Evolutionary conservation across 345 rosid species (phyloP).

Genomic region (Salix exigua): DNA sequence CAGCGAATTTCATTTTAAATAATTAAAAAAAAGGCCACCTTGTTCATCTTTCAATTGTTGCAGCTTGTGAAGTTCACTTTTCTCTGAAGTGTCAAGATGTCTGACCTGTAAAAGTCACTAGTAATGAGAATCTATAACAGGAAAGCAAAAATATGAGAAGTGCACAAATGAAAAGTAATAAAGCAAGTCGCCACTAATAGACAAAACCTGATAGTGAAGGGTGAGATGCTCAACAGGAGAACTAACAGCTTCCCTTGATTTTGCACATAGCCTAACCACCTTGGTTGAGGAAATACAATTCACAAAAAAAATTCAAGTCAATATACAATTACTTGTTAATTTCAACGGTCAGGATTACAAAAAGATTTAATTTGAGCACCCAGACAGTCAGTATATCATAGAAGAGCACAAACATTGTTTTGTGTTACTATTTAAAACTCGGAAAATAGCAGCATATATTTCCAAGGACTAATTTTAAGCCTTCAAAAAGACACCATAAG

Average conservation of each 20-base stretch:
- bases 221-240: constrained; percentile 99
- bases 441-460: neutral
- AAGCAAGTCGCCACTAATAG: constrained; percentile 4
- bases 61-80: constrained; percentile 97
- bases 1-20: neutral
- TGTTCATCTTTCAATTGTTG: constrained; percentile 99
- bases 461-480: neutral
- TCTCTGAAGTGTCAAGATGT: constrained; percentile 98
- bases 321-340: neutral
- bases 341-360: neutral
- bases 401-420: neutral
- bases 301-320: neutral
- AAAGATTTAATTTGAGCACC: neutral
- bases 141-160: neutral
- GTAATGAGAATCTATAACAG: constrained; percentile 4
- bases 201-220: constrained; percentile 94
- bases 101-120: constrained; percentile 61
- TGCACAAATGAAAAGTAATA: neutral
- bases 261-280: constrained; percentile 99
- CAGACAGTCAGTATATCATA: neutral
- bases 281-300: constrained; percentile 22
- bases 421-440: neutral
- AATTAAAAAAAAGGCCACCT: constrained; percentile 41
- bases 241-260: constrained; percentile 98
- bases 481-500: neutral